A percentile compares a stretch with the other conserved stretches of the same genome.
Evolutionary conservation across 2,329 filamentous ascomycete species (phyloP).

Genomic region (Rasamsonia emersonii): DNA sequence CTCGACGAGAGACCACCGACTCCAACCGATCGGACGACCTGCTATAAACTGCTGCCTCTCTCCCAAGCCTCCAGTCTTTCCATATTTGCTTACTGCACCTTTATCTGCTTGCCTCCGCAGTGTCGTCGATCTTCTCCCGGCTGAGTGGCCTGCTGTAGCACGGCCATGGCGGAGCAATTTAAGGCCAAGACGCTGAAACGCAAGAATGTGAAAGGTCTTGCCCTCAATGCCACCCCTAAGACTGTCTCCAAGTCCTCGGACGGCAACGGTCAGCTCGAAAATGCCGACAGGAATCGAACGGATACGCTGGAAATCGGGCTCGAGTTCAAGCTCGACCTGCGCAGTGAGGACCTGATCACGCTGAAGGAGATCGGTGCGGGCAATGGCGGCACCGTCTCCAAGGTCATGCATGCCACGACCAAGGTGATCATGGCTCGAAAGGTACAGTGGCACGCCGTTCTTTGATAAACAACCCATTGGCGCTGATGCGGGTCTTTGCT

Average conservation of each 20-base stretch:
- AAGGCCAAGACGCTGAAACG: constrained; percentile 81
- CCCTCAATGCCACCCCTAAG: constrained; percentile 71
- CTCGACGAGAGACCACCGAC: too few relatives aligned
- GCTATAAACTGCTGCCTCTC: too few relatives aligned
- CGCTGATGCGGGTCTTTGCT: not conserved
- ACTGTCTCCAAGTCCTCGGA: constrained; percentile 60
- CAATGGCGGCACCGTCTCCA: constrained; percentile 96
- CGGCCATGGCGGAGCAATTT: constrained; percentile 51
- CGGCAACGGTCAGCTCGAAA: constrained; percentile 55
- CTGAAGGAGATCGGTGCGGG: constrained; percentile 91
- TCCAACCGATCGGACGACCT: too few relatives aligned
- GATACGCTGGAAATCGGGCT: constrained; percentile 90
- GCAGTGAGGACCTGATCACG: constrained; percentile 84
- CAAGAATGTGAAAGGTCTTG: constrained; percentile 97
- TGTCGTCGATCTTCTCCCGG: constrained; percentile 8
- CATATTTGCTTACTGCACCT: not conserved
- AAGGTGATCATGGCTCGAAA: constrained; percentile 97
- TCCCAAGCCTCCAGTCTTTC: not conserved
- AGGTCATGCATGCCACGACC: constrained; percentile 88
- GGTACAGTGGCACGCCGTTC: constrained; percentile 44
- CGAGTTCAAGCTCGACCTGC: constrained; percentile 88
- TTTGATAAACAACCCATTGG: not conserved
- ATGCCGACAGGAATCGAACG: constrained; percentile 50
- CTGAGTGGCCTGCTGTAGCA: constrained; percentile 9
- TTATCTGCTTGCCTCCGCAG: constrained; percentile 1